Evolutionary conservation across 306 rosid genomes (phyloP), one percentile per base, ranked within the genome.

Genomic region (Quercus mongolica): DNA sequence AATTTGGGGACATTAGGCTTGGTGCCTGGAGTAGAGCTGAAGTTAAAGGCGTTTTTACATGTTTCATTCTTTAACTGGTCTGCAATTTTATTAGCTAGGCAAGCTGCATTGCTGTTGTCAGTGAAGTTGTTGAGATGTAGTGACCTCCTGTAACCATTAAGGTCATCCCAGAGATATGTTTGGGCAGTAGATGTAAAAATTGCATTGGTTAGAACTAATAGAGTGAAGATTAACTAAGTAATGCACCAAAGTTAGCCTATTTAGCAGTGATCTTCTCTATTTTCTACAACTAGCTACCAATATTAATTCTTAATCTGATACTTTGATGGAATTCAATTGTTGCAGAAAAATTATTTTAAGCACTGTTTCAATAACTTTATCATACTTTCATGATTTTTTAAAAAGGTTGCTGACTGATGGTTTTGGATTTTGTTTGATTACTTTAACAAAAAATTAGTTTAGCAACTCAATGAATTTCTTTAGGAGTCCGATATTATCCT

Each of bases 21-120:
- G 21, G 26, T 18, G 21, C 57, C 33, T 1, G 67, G 41, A 5
- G 35, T 5, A 5, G 35, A 41, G 18, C 12, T 15, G 73, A 31
- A 52, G 11, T 33, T 26, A 6, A 17, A 35, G 73, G 73, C 78
- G 2, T 35, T 41, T n/a, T 51, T 18, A 54, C 83, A 79, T 3
- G 46, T 15, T 11, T 14, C 12, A 46, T 79, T 73, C 3, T 31
- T 28, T 4, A 79, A 62, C 1, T 11, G 20, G 19, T 20, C 30
- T 57, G 83, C 78, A 30, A 79, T 52, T 10, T 73, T 58, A 38
- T 73, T 65, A 5, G 83, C 83, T 4, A 79, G 73, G 83, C 83
- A 79, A 25, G 20, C 26, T 11, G 83, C 83, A 1, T 63, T 63
- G 5, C 5, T 5, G 78, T 62, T 57, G 14, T 10, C 4, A 5